Evolutionary conservation across 257 asterid genomes (phyloP).

Genomic region (Ophiorrhiza pumila): DNA sequence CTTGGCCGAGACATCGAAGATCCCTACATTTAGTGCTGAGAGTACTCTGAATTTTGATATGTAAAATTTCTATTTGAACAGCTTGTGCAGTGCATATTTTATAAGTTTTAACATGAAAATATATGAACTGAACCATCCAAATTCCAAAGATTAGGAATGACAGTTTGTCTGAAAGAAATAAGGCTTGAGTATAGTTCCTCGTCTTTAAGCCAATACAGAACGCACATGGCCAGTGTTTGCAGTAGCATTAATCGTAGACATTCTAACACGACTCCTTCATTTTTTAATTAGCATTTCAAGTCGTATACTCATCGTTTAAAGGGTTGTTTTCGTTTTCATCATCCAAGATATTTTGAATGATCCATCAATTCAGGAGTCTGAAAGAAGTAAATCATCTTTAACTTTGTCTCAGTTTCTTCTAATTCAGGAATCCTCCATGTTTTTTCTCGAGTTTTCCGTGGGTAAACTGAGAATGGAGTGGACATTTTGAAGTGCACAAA

Average conservation of each 20-base stretch:
- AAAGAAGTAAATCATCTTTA: neutral
- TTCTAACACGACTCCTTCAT: neutral
- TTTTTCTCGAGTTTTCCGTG: too few relatives aligned
- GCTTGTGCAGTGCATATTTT: neutral
- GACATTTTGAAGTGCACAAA: neutral
- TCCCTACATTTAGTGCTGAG: constrained; percentile 30
- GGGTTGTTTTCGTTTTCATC: neutral
- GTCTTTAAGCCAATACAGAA: too few relatives aligned
- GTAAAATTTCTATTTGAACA: constrained; percentile 2
- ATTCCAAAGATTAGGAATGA: neutral
- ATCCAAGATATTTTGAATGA: neutral
- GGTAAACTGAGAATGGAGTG: neutral
- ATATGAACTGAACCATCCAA: neutral
- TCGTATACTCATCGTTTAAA: neutral
- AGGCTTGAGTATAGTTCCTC: too few relatives aligned
- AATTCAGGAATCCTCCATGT: too few relatives aligned
- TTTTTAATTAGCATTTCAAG: neutral
- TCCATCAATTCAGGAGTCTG: neutral
- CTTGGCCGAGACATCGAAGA: constrained; percentile 20
- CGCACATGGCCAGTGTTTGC: too few relatives aligned
- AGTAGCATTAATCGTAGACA: too few relatives aligned
- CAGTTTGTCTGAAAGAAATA: neutral
- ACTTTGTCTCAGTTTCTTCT: neutral
- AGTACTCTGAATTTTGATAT: constrained; percentile 26
- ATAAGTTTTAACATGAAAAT: neutral